phyloP scores from a whole-genome alignment of 306 rosid genomes.

The Fagus crenata region DNA sequence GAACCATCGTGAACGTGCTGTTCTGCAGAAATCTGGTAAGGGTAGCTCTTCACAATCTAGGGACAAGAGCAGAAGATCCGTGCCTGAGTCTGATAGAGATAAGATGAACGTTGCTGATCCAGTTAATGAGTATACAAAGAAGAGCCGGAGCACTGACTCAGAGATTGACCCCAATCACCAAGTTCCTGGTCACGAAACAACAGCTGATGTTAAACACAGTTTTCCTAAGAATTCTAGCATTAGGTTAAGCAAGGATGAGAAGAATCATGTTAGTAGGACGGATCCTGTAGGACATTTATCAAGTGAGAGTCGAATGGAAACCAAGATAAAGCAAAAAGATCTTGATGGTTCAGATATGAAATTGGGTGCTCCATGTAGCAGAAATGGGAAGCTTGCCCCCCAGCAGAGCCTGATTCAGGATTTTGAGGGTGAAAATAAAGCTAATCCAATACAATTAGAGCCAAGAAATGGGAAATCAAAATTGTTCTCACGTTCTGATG shows the following conservation, averaged over 20 bases:
- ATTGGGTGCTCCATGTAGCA: slow-evolving; percentile 32
- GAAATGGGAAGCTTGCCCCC: slow-evolving; percentile 34
- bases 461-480: slow-evolving; percentile 44
- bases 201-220: slow-evolving; percentile 31
- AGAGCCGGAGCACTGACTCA: slow-evolving; percentile 34
- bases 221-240: slow-evolving; percentile 20
- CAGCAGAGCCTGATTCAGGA: slow-evolving; percentile 39
- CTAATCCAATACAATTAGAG: slow-evolving; percentile 30
- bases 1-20: slow-evolving; percentile 33
- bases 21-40: slow-evolving; percentile 44
- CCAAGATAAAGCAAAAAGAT: slow-evolving; percentile 37
- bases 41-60: slow-evolving; percentile 32
- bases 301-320: slow-evolving; percentile 42
- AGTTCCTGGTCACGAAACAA: slow-evolving; percentile 31
- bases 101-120: slow-evolving; percentile 44
- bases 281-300: slow-evolving; percentile 36
- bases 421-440: slow-evolving; percentile 40
- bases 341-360: slow-evolving; percentile 42
- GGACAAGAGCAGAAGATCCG: slow-evolving; percentile 40
- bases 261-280: slow-evolving; percentile 26
- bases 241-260: slow-evolving; percentile 36
- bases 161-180: slow-evolving; percentile 40
- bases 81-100: slow-evolving; percentile 38
- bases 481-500: slow-evolving; percentile 31
- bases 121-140: slow-evolving; percentile 44